Evolutionary conservation across 768 basidiomycete species (phyloP).

Genomic region (Auricularia sp.): DNA sequence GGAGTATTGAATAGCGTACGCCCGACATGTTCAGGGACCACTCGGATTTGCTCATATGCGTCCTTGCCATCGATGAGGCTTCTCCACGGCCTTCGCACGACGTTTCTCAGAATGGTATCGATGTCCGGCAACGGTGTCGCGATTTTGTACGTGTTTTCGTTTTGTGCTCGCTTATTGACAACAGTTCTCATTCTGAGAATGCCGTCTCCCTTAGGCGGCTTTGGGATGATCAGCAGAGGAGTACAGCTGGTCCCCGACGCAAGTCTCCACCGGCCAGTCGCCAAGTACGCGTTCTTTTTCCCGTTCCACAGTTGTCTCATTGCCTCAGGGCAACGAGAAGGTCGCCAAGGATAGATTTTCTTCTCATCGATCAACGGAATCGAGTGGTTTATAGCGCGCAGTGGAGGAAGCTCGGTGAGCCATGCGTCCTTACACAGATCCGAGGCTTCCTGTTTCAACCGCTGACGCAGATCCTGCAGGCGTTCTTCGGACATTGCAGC

Average conservation of each 20-base stretch:
- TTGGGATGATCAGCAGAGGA: conserved; percentile 6
- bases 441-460: background rate
- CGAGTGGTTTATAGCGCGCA: conserved; percentile 30
- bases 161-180: conserved; percentile 6
- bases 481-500: background rate
- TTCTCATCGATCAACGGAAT: conserved; percentile 31
- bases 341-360: conserved; percentile 21
- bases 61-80: conserved; percentile 6
- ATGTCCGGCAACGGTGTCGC: conserved; percentile 3
- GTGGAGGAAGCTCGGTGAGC: conserved; percentile 23
- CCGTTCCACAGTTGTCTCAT: conserved; percentile 25
- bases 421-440: conserved; percentile 7
- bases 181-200: background rate
- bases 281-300: conserved; percentile 7
- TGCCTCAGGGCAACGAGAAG: conserved; percentile 24
- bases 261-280: conserved; percentile 7
- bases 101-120: conserved; percentile 5
- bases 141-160: conserved; percentile 5
- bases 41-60: conserved; percentile 14
- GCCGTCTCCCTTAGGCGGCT: background rate
- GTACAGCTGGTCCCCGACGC: conserved; percentile 2
- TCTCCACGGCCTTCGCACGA: background rate
- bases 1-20: conserved; percentile 10
- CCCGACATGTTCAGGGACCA: conserved; percentile 7
- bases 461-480: background rate